A percentile compares a stretch with the other conserved stretches of the same genome.
phyloP scores from a whole-genome alignment of 23 red algal genomes.

The Gracilaria domingensis region DNA sequence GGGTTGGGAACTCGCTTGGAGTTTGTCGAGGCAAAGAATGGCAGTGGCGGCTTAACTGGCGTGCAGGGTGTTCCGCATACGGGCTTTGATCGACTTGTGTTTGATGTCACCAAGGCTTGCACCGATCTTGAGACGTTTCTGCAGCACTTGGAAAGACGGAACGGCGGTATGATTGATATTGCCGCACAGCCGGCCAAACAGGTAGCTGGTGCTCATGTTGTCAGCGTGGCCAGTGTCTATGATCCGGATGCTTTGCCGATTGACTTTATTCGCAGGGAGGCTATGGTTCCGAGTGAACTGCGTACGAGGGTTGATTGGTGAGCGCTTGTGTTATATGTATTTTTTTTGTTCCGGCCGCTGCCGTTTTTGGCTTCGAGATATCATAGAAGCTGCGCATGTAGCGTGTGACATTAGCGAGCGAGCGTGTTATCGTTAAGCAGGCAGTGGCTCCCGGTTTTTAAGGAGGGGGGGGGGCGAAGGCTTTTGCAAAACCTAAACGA shows the following conservation, averaged over 20 bases:
- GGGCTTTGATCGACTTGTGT: conserved; percentile 66
- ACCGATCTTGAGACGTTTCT: conserved; percentile 76
- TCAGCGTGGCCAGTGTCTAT: conserved; percentile 52
- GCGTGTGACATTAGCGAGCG: neutral
- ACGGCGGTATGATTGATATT: conserved; percentile 66
- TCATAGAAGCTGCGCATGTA: neutral
- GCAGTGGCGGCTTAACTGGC: conserved; percentile 54
- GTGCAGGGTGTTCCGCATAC: conserved; percentile 53
- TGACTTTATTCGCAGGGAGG: conserved; percentile 78
- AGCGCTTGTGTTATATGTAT: neutral
- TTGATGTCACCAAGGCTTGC: conserved; percentile 83
- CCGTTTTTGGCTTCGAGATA: neutral
- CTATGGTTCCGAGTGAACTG: conserved; percentile 51
- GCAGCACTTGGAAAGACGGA: conserved; percentile 62
- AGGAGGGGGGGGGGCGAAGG: too few relatives aligned
- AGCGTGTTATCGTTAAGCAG: neutral
- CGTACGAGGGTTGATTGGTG: conserved; percentile 67
- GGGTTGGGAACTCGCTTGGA: conserved; percentile 81
- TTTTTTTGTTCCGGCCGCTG: neutral
- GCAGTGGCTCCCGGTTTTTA: too few relatives aligned
- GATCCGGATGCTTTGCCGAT: conserved; percentile 81
- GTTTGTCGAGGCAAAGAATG: conserved; percentile 69
- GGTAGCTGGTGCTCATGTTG: conserved; percentile 63
- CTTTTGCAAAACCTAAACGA: neutral
- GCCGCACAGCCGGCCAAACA: conserved; percentile 57